Conservation (phyloP, 352 stramenopile genomes). For the Globisporangium acanthophoron region DNA sequence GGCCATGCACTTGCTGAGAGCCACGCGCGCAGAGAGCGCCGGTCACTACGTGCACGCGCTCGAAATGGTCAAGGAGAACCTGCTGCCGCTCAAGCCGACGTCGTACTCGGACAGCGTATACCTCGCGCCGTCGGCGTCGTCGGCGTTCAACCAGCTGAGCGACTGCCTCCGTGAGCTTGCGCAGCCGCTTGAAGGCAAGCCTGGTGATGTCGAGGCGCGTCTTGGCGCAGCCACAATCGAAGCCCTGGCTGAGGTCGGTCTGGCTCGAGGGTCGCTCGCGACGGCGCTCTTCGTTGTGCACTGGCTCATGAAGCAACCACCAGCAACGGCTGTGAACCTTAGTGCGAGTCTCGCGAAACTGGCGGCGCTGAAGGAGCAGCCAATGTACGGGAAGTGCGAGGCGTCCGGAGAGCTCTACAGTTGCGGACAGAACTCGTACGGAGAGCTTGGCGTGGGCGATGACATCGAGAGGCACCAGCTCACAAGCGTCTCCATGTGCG, state of each 20-base stretch:
- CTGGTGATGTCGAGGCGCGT: constrained; percentile 18
- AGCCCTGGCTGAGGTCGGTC: constrained; percentile 65
- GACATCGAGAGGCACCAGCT: constrained; percentile 79
- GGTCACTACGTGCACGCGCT: constrained; percentile 64
- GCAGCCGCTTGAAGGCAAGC: constrained; percentile 6
- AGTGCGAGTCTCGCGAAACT: constrained; percentile 59
- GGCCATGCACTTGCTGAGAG: constrained; percentile 61
- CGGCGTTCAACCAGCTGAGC: constrained; percentile 69
- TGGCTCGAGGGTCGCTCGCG: constrained; percentile 64
- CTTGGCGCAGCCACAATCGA: constrained; percentile 60
- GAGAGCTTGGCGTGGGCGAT: constrained; percentile 80
- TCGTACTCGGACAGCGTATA: constrained; percentile 84
- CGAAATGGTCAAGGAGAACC: constrained; percentile 66
- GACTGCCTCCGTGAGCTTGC: constrained; percentile 61
- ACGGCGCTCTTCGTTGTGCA: constrained; percentile 63
- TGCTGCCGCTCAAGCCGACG: constrained; percentile 68
- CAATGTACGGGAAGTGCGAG: constrained; percentile 83
- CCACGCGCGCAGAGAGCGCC: constrained; percentile 58
- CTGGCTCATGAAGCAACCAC: constrained; percentile 64
- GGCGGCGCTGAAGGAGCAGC: constrained; percentile 73
- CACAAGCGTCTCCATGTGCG: constrained; percentile 68
- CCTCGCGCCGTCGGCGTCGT: constrained; percentile 60
- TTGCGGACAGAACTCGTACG: constrained; percentile 87
- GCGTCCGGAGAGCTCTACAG: constrained; percentile 82
- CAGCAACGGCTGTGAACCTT: constrained; percentile 42